Evolutionary conservation across 768 basidiomycete species (phyloP), one percentile per base, ranked within the genome.

Genomic region (Trametes coccinea): DNA sequence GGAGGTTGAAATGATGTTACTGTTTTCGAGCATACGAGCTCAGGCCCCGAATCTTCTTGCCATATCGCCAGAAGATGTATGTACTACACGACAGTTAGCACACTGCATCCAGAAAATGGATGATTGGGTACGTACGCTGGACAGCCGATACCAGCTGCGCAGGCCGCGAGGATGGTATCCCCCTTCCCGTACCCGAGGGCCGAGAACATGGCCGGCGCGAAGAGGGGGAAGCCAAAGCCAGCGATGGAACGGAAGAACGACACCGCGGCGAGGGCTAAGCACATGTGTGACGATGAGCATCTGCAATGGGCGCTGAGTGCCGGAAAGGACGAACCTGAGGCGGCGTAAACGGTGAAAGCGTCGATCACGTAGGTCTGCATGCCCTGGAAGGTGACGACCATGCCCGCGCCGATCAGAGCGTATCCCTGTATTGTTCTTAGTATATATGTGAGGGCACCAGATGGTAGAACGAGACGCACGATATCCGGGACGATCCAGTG

Each of bases 171-270:
- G 1, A 91, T 76, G 0, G 88, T 86, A 60, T 84, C 72, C 4
- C 86, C 88, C 61, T 85, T 87, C 0, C 89, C 89, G 60, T 86
- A 87, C 2, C 89, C 90, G 1, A 91, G 75, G 11, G 76, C 73
- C 1, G 75, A 67, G 72, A 82, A 90, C 84, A 91, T 88, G 34
- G 81, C 75, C 22, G 87, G 84, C 8, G 86, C 87, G 65, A 92
- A 92, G 16, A 92, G 73, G 1, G 90, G 90, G 69, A 92, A 90
- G 0, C 79, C 84, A 58, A 89, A 91, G 0, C 89, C 91, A 1
- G 83, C 82, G 0, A 89, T 59, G 0, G 86, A 84, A 14, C 90
- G 83, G 6, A 90, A 70, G 66, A 71, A 87, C 0, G 85, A 76
- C 9, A 84, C 82, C 0, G 88, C 87, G 0, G 89, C 88, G 7